Percentiles rank a stretch among this genome's conserved stretches.
Evolutionary conservation across 1,284 basidiomycete genomes (phyloP).

Genomic region (Ceratobasidium sp.): DNA sequence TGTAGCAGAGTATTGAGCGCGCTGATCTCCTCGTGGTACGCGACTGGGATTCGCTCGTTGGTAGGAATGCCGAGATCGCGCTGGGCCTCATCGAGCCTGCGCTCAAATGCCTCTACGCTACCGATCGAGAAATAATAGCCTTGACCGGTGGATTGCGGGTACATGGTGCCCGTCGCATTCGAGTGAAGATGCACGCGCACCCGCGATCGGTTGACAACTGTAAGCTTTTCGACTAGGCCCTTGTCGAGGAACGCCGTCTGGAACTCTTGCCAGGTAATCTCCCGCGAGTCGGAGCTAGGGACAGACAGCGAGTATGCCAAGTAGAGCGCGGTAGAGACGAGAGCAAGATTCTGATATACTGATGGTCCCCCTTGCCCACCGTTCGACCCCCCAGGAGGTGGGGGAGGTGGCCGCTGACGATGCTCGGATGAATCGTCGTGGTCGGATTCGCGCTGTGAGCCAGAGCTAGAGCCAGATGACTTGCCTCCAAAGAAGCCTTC

Average conservation of each 20-base stretch:
- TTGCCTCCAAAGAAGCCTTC: slow-evolving; percentile 75
- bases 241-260: slow-evolving; percentile 95
- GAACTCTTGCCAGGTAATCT: slow-evolving; percentile 99
- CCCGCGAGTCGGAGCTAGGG: slow-evolving; percentile 70
- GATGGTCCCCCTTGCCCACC: slow-evolving; percentile 39
- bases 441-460: slow-evolving; percentile 33
- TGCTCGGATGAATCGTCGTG: slow-evolving; percentile 46
- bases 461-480: slow-evolving; percentile 39
- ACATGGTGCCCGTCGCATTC: slow-evolving; percentile 83
- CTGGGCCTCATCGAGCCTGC: slow-evolving; percentile 94
- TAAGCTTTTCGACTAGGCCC: slow-evolving; percentile 94
- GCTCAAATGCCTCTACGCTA: slow-evolving; percentile 96
- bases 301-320: slow-evolving; percentile 72
- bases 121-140: slow-evolving; percentile 97
- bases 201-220: slow-evolving; percentile 91
- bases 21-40: slow-evolving; percentile 96
- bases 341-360: slow-evolving; percentile 48
- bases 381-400: slow-evolving; percentile 61
- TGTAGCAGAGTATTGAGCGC: slow-evolving; percentile 86
- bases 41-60: slow-evolving; percentile 94
- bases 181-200: slow-evolving; percentile 91
- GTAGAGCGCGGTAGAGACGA: slow-evolving; percentile 69
- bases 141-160: slow-evolving; percentile 66
- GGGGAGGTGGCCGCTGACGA: slow-evolving; percentile 57
- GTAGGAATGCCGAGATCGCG: slow-evolving; percentile 91